These are phyloP conservation scores for Chytriomyces sp. DNA, from an alignment of 192 early-diverging fungal genomes.

Conservation along the genomic window DNA sequence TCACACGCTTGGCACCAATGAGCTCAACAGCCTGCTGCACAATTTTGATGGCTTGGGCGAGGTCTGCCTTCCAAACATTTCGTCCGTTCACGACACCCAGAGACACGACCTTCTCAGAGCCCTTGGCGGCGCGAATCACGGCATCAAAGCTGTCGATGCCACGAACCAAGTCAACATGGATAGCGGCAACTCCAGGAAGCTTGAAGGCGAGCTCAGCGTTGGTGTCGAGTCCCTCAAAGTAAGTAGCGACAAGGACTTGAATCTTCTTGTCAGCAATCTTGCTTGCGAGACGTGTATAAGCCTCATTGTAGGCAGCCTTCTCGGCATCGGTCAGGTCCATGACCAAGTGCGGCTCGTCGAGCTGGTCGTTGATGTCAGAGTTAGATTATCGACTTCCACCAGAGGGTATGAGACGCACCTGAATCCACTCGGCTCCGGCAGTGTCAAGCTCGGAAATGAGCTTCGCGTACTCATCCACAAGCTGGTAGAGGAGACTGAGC, in stretches of 20 bases:
- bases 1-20: constrained; percentile 73
- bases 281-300: constrained; percentile 64
- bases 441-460: constrained; percentile 72
- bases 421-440: constrained; percentile 82
- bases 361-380: no score
- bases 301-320: constrained; percentile 58
- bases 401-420: no score
- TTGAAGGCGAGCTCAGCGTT: constrained; percentile 71
- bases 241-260: constrained; percentile 85
- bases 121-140: constrained; percentile 56
- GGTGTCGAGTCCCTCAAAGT: constrained; percentile 78
- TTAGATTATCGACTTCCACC: no score
- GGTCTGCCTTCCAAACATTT: constrained; percentile 97
- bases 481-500: constrained; percentile 70
- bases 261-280: constrained; percentile 25
- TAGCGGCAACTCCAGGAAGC: constrained; percentile 72
- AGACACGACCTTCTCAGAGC: constrained; percentile 50
- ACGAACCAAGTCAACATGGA: constrained; percentile 92
- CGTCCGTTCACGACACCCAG: constrained; percentile 96
- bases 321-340: constrained; percentile 59
- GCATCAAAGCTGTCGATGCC: constrained; percentile 77
- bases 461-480: constrained; percentile 81
- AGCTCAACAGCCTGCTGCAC: constrained; percentile 68
- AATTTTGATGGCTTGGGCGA: constrained; percentile 68
- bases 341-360: constrained; percentile 81